Evolutionary conservation across 805 yeast species (phyloP).

Genomic region (Metschnikowia continentalis): DNA sequence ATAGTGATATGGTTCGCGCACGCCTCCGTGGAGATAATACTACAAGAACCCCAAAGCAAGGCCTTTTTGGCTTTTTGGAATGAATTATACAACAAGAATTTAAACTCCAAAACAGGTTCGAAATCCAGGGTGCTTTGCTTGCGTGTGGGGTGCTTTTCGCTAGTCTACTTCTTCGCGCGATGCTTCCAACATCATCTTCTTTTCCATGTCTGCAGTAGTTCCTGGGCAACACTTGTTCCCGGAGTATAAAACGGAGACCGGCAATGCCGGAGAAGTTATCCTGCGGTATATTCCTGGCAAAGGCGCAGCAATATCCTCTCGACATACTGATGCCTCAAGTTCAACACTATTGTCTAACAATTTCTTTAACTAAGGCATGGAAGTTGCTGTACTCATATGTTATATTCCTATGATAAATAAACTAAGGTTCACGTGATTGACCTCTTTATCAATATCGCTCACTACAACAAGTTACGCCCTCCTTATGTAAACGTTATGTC

Average conservation of each 20-base stretch:
- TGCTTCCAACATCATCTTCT: slow-evolving; percentile 4
- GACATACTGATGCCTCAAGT: too few species aligned
- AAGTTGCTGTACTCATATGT: too few species aligned
- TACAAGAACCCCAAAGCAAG: neutral
- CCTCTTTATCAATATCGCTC: too few species aligned
- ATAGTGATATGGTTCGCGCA: neutral
- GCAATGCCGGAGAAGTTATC: slow-evolving; percentile 23
- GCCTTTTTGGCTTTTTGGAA: neutral
- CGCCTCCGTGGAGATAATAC: neutral
- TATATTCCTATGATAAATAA: too few species aligned
- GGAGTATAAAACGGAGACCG: slow-evolving; percentile 31
- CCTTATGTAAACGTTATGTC: too few species aligned
- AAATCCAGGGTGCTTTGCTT: neutral
- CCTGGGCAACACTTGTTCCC: slow-evolving; percentile 84
- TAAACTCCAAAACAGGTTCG: neutral
- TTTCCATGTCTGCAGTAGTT: slow-evolving; percentile 17
- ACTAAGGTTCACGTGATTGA: too few species aligned
- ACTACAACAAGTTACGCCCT: too few species aligned
- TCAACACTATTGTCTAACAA: too few species aligned
- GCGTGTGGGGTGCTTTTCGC: neutral
- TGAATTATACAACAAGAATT: too few species aligned
- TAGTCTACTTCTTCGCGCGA: slow-evolving; percentile 1
- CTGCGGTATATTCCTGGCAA: slow-evolving; percentile 55
- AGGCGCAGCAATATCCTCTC: slow-evolving; percentile 55
- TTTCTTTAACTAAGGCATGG: too few species aligned